Evolutionary conservation across 352 stramenopile genomes (phyloP).

Genomic region (Phytophthora tubulina): DNA sequence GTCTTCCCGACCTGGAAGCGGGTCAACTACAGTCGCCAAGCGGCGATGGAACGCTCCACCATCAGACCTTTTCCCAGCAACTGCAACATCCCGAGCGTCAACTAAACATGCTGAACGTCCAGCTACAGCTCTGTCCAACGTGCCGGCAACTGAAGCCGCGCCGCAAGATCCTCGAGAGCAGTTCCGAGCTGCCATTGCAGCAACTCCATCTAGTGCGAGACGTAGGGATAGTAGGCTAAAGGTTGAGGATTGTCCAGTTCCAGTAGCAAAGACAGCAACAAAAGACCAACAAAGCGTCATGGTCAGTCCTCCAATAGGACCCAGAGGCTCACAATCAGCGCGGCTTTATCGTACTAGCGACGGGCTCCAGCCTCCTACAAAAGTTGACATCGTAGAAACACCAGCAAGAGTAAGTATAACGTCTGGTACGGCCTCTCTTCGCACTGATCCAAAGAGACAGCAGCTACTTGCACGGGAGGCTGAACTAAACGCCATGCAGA

Average conservation of each 20-base stretch:
- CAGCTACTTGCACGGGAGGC: constrained; percentile 35
- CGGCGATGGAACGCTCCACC: constrained; percentile 43
- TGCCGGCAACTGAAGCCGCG: neutral
- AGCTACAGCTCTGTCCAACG: constrained; percentile 7
- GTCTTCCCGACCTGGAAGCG: constrained; percentile 19
- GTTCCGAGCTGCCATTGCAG: constrained; percentile 27
- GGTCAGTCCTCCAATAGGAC: constrained; percentile 8
- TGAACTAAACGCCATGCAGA: constrained; percentile 29
- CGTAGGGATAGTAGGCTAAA: constrained; percentile 7
- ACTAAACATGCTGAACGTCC: constrained; percentile 5
- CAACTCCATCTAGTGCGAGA: neutral
- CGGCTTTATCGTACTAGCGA: constrained; percentile 11
- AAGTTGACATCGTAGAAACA: constrained; percentile 4
- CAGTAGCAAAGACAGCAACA: neutral
- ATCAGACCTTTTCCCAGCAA: constrained; percentile 31
- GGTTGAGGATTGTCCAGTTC: constrained; percentile 1
- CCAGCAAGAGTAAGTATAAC: neutral
- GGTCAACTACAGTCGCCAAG: constrained; percentile 28
- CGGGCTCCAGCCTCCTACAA: neutral
- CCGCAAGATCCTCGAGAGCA: constrained; percentile 21
- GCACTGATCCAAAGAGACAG: constrained; percentile 35
- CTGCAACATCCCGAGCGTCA: neutral
- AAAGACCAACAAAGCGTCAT: neutral
- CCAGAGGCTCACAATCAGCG: constrained; percentile 15
- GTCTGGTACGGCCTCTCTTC: constrained; percentile 13